phyloP scores from a whole-genome alignment of 352 stramenopile genomes.

The Phytophthora syringae region DNA sequence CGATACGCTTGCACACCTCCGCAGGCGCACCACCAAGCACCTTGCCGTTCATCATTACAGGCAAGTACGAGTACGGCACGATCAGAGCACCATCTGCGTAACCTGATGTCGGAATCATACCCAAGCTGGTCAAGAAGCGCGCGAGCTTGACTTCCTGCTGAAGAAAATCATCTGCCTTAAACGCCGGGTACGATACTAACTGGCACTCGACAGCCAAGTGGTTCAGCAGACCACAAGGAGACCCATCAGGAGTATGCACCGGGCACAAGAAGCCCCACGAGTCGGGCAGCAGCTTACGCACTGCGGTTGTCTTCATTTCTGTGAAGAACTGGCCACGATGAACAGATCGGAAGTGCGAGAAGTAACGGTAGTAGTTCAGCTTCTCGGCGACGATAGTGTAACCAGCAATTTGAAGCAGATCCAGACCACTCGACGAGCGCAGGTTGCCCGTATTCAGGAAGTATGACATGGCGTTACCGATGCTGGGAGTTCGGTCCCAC shows the following conservation, averaged over 20 bases:
- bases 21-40: conserved; percentile 92
- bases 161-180: conserved; percentile 75
- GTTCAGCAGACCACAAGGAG: conserved; percentile 98
- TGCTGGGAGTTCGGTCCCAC: conserved; percentile 89
- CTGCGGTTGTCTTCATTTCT: conserved; percentile 99
- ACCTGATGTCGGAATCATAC: conserved; percentile 84
- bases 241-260: conserved; percentile 99
- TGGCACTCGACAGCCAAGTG: conserved; percentile 96
- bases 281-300: conserved; percentile 98
- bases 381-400: conserved; percentile 99
- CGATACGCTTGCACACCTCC: conserved; percentile 89
- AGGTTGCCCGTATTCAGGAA: conserved; percentile 99
- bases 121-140: conserved; percentile 76
- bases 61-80: conserved; percentile 92
- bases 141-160: conserved; percentile 79
- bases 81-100: conserved; percentile 86
- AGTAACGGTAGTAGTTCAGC: conserved; percentile 99
- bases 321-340: conserved; percentile 99
- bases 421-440: conserved; percentile 95
- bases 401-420: conserved; percentile 97
- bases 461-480: conserved; percentile 97
- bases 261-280: conserved; percentile 99
- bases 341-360: conserved; percentile 98
- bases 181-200: conserved; percentile 82
- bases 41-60: conserved; percentile 97